Conservation (phyloP, 345 rosid species). For the Psidium guajava region DNA sequence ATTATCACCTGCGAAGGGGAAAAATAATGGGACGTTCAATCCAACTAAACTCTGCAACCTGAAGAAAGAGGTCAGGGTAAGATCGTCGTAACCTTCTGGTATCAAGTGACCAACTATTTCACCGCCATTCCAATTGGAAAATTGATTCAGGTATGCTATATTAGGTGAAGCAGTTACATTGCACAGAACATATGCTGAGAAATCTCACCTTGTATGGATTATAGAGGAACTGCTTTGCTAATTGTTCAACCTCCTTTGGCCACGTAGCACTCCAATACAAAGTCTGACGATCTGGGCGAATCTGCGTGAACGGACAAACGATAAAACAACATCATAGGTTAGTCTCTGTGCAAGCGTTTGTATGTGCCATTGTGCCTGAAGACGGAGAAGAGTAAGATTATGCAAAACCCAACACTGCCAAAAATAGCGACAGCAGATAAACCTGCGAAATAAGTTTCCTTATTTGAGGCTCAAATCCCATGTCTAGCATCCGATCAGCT, state of each 20-base stretch:
- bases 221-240: constrained; percentile 82
- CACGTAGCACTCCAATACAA: constrained; percentile 99
- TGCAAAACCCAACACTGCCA: neutral
- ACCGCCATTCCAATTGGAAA: neutral
- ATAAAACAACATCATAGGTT: neutral
- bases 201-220: constrained; percentile 86
- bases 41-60: neutral
- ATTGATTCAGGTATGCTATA: neutral
- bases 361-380: neutral
- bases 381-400: neutral
- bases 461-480: constrained; percentile 99
- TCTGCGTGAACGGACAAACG: constrained; percentile 27
- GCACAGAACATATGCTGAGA: neutral
- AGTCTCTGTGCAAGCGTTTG: neutral
- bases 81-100: neutral
- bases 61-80: neutral
- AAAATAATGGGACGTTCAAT: neutral
- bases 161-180: neutral
- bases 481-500: constrained; percentile 98
- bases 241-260: constrained; percentile 98
- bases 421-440: neutral
- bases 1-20: constrained; percentile 55
- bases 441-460: constrained; percentile 89
- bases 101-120: neutral
- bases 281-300: constrained; percentile 96